A percentile compares a stretch with the other conserved stretches of the same genome.
These are phyloP conservation scores for Quercus mongolica DNA, from an alignment of 306 rosid genomes.

Conservation along the genomic window DNA sequence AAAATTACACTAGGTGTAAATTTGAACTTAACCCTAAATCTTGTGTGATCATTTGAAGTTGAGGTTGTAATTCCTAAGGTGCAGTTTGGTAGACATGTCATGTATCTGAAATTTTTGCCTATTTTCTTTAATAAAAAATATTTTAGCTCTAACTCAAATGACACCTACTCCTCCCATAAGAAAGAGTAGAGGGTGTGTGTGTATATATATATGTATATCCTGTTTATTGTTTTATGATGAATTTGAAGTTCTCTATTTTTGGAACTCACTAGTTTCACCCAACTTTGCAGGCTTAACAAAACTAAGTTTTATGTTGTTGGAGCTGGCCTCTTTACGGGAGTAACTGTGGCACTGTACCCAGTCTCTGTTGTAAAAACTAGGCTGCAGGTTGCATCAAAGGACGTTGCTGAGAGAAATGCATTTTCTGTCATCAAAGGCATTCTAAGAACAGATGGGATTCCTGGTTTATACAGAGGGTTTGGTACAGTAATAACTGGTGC, in stretches of 20 bases:
- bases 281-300: conserved; percentile 76
- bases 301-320: conserved; percentile 78
- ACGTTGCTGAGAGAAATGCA: conserved; percentile 64
- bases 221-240: not conserved
- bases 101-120: too few relatives aligned
- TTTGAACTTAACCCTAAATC: too few relatives aligned
- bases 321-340: conserved; percentile 85
- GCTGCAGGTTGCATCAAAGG: conserved; percentile 81
- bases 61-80: too few relatives aligned
- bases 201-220: too few relatives aligned
- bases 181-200: too few relatives aligned
- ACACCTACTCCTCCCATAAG: too few relatives aligned
- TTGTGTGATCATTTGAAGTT: too few relatives aligned
- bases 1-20: too few relatives aligned
- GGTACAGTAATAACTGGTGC: conserved; percentile 82
- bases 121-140: too few relatives aligned
- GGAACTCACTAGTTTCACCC: conserved; percentile 18
- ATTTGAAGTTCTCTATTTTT: conserved; percentile 11
- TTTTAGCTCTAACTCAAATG: too few relatives aligned
- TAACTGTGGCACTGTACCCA: conserved; percentile 81
- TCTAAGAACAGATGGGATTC: conserved; percentile 74
- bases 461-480: conserved; percentile 87
- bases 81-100: too few relatives aligned
- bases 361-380: conserved; percentile 87
- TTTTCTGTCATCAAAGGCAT: conserved; percentile 67